Conservation (phyloP, 1,139 yeast species). For the Pichiaceae sp. region DNA sequence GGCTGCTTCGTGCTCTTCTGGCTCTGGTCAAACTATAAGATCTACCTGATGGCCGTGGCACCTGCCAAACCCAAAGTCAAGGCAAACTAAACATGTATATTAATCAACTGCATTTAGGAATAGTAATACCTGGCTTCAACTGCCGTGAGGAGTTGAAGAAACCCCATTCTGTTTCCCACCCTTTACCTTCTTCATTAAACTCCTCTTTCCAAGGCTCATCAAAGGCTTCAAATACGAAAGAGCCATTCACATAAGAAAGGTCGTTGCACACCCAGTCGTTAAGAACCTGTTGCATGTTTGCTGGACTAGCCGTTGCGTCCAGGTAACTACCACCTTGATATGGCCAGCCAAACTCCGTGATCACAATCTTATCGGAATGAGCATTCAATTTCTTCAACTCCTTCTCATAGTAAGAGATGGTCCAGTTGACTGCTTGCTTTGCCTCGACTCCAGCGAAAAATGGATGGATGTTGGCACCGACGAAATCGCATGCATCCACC, state of each 20-base stretch:
- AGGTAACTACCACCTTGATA: constrained; percentile 45
- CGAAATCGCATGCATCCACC: constrained; percentile 39
- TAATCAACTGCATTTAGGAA: constrained; percentile 24
- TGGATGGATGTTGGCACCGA: constrained; percentile 64
- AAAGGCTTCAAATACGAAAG: constrained; percentile 54
- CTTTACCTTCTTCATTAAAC: constrained; percentile 37
- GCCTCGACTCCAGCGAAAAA: constrained; percentile 56
- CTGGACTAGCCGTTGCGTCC: constrained; percentile 37
- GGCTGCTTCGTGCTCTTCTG: constrained; percentile 70
- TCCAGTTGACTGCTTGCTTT: constrained; percentile 45
- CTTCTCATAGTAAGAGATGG: constrained; percentile 36
- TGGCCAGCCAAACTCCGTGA: constrained; percentile 72
- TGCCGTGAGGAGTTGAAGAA: constrained; percentile 42
- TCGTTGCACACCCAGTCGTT: constrained; percentile 46
- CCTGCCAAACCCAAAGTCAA: constrained; percentile 5
- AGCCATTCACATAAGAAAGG: constrained; percentile 7
- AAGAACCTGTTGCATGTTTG: constrained; percentile 39
- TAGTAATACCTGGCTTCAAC: constrained; percentile 28
- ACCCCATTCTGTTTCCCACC: constrained; percentile 74
- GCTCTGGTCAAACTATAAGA: constrained; percentile 62
- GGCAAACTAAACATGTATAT: constrained; percentile 3
- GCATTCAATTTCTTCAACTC: constrained; percentile 27
- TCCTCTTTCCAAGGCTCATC: constrained; percentile 65
- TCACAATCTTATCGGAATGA: constrained; percentile 25
- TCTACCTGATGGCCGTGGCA: constrained; percentile 26